Evolutionary conservation across 176 grass and related monocot species (phyloP), one percentile per base, ranked within the genome.

Genomic region (Cenchrus purpureus): DNA sequence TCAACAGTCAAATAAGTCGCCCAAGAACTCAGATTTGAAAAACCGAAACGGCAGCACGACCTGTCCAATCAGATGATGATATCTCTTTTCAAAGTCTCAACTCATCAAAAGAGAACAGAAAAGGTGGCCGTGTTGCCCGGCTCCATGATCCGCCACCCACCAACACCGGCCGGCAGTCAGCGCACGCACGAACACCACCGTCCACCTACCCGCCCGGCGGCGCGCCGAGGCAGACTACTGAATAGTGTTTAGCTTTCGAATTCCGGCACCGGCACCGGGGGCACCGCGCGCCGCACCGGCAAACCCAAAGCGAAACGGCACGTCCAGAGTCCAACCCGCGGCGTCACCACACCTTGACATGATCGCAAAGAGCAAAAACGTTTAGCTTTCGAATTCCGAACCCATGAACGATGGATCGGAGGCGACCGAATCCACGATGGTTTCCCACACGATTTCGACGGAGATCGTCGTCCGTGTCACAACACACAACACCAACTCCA

Each of bases 81-180:
- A 48, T 40, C 65, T 29, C 51, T 78, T 72, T 78, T 82, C 53
- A 40, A 40, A 40, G 37, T 40, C 37, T 40, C 37, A 90, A 32
- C 49, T 59, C 67, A 37, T 12, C 73, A 74, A 74, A 65, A 32
- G 10, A 8, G 48, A 12, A 63, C 29, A 8, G 29, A 51, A 51
- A 51, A 48, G 66, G 16, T 31, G 50, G 29, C 82, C 85, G 85
- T 79, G 68, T 55, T 63, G 80, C 68, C 75, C 66, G 68, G 84
- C 64, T 87, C 75, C 84, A 68, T 74, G 84, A 90, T 87, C 74
- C 89, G 7, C 84, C 83, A 64, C 83, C 88, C 78, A 82, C 82
- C 87, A 84, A 28, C 85, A 69, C 74, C 67, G 37, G 37, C 37
- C 37, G 78, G 19, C 65, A 53, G 71, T 53, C 71, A 53, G 71